Conservation (phyloP, 768 basidiomycete species). For the Lactarius tabidus region DNA sequence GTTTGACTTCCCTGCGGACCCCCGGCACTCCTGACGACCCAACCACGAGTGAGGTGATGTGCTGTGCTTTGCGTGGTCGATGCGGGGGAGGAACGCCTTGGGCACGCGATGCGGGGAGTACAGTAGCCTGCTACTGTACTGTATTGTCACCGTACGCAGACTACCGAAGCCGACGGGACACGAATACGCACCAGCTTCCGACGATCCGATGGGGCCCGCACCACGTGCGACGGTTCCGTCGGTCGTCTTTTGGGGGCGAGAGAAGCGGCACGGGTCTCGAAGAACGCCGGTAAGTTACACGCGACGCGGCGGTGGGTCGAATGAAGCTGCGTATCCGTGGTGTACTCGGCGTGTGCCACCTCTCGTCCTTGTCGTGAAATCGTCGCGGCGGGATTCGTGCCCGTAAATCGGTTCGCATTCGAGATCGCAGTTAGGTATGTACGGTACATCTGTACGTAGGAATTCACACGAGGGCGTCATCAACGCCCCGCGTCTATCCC, state of each 20-base stretch:
- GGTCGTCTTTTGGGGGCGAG: neutral
- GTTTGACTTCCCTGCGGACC: too few species aligned
- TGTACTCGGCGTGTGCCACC: neutral
- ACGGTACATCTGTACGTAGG: neutral
- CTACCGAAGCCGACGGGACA: neutral
- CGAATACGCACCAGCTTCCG: neutral
- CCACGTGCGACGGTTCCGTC: neutral
- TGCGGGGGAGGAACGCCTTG: too few species aligned
- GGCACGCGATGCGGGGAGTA: too few species aligned
- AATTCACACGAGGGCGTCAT: neutral
- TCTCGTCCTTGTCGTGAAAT: neutral
- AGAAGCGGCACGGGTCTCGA: neutral
- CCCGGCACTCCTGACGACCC: too few species aligned
- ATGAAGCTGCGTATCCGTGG: neutral
- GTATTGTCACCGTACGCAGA: too few species aligned
- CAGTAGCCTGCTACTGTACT: too few species aligned
- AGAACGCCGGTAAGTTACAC: neutral
- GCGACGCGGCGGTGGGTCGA: neutral
- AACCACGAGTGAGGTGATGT: too few species aligned
- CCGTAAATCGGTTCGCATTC: neutral
- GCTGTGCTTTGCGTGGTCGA: too few species aligned
- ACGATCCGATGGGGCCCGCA: neutral
- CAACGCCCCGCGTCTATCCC: neutral
- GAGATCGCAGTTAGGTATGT: neutral
- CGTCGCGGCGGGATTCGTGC: neutral